A percentile compares a stretch with the other conserved stretches of the same genome.
Conservation (phyloP, 805 yeast species). For the Candida tallmaniae region DNA sequence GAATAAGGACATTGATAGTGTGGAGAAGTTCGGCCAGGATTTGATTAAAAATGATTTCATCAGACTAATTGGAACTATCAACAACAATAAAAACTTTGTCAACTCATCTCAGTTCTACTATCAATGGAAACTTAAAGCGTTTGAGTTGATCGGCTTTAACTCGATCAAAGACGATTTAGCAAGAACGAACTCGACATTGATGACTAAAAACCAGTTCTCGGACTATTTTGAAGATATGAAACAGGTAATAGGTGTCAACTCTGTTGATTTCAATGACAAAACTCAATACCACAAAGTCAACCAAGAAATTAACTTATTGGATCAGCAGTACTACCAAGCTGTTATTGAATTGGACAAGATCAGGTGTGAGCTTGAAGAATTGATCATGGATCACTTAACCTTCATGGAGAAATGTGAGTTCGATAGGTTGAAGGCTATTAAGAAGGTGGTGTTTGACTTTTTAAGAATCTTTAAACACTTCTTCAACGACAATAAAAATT, state of each 20-base stretch:
- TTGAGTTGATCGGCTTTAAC: slow-evolving; percentile 37
- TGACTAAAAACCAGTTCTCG: slow-evolving; percentile 14
- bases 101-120: slow-evolving; percentile 70
- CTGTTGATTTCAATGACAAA: slow-evolving; percentile 45
- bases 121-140: slow-evolving; percentile 77
- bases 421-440: slow-evolving; percentile 71
- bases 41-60: slow-evolving; percentile 57
- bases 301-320: slow-evolving; percentile 56
- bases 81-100: slow-evolving; percentile 50
- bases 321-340: slow-evolving; percentile 39
- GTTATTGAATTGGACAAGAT: slow-evolving; percentile 58
- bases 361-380: slow-evolving; percentile 72
- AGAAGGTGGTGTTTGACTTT: slow-evolving; percentile 71
- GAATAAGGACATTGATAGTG: slow-evolving; percentile 47
- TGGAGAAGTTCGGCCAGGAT: slow-evolving; percentile 74
- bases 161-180: slow-evolving; percentile 7
- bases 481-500: slow-evolving; percentile 50
- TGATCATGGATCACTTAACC: slow-evolving; percentile 62
- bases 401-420: slow-evolving; percentile 81
- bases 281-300: slow-evolving; percentile 47
- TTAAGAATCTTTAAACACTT: slow-evolving; percentile 61
- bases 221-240: slow-evolving; percentile 41
- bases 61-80: slow-evolving; percentile 59
- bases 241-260: slow-evolving; percentile 40
- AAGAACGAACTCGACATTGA: slow-evolving; percentile 6